Evolutionary conservation across 148 eudicot genomes (phyloP), one percentile per base, ranked within the genome.

Genomic region (Talinum fruticosum): DNA sequence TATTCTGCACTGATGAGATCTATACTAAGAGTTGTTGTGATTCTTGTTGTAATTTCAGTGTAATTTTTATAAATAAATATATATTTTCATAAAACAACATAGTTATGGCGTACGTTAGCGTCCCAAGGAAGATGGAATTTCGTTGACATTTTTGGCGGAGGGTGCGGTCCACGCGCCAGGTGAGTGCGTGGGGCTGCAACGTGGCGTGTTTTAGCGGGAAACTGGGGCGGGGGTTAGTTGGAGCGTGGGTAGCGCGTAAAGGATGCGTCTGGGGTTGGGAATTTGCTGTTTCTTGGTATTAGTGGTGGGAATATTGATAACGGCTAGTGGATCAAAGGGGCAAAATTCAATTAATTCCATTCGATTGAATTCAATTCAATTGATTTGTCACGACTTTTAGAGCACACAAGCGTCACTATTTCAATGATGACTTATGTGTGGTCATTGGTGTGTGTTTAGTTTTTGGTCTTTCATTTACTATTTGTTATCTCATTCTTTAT

Each of bases 61-160:
- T n/a, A n/a, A n/a, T n/a, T n/a, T n/a, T n/a, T n/a, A n/a, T n/a
- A n/a, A n/a, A n/a, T n/a, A n/a, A n/a, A n/a, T n/a, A n/a, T n/a
- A n/a, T n/a, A n/a, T n/a, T n/a, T n/a, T n/a, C n/a, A n/a, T n/a
- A n/a, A n/a, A n/a, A n/a, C n/a, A n/a, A n/a, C 7, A 7, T 37
- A 37, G 41, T 2, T 19, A 2, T 51, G 57, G 64, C 64, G 29
- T 12, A 59, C 29, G 19, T 74, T 54, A 74, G 78, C 36, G 6
- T 15, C 10, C 47, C 26, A 26, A 21, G 21, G 0, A 14, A 2
- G 28, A 44, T 61, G 66, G 79, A 75, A 71, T 75, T 61, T 51
- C 75, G 79, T 76, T 76, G 83, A 81, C 80, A 68, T 64, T 71
- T 41, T 64, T 6, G 66, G 66, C 34, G 34, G 66, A 47, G 13